phyloP scores from a whole-genome alignment of 1,139 yeast genomes.

The Scheffersomyces insectosa region DNA sequence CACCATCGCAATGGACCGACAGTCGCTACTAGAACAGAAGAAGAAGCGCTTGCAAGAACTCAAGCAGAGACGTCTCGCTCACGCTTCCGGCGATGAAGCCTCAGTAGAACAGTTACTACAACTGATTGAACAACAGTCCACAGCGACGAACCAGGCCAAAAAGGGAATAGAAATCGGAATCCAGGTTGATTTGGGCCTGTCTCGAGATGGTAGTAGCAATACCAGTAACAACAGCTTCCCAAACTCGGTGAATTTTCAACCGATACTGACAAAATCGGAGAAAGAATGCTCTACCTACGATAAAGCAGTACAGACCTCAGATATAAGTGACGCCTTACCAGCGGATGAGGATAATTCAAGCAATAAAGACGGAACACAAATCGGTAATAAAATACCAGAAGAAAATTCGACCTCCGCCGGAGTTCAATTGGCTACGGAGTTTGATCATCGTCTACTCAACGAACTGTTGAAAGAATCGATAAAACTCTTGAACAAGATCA shows the following conservation, averaged over 20 bases:
- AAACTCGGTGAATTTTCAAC: background rate
- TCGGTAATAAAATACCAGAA: background rate
- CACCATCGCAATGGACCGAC: conserved; percentile 32
- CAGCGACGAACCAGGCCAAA: conserved; percentile 7
- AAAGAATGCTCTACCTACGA: conserved; percentile 27
- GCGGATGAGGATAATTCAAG: conserved; percentile 1
- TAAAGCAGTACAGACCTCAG: conserved; percentile 31
- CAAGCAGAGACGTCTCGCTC: conserved; percentile 30
- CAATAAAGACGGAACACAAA: background rate
- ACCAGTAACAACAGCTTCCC: background rate
- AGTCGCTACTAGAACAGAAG: conserved; percentile 41
- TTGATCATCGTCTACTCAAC: conserved; percentile 12
- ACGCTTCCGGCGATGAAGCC: conserved; percentile 11
- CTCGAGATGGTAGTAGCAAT: background rate
- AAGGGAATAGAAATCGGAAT: conserved; percentile 24
- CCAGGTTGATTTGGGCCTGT: conserved; percentile 21
- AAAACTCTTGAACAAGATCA: conserved; percentile 15
- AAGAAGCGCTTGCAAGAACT: conserved; percentile 44
- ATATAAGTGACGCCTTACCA: background rate
- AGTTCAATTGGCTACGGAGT: background rate
- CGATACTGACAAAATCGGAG: conserved; percentile 1
- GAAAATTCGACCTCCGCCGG: background rate
- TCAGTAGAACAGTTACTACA: conserved; percentile 16
- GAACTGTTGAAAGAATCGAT: conserved; percentile 18
- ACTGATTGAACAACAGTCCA: conserved; percentile 17